Evolutionary conservation across 192 early-diverging fungal genomes (phyloP).

Genomic region (Backusella macrospora): DNA sequence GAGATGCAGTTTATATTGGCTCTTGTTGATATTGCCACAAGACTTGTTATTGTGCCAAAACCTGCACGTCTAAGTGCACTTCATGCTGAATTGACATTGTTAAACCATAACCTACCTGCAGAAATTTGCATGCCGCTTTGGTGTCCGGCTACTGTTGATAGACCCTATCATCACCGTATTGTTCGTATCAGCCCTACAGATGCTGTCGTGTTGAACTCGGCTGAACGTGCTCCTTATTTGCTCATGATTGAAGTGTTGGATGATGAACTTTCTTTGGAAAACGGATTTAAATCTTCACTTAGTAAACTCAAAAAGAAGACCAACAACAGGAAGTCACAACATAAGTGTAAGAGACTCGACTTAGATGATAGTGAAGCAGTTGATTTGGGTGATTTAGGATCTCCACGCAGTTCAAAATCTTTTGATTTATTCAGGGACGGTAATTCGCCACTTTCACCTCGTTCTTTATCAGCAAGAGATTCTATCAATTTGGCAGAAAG

Average conservation of each 20-base stretch:
- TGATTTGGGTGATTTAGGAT: neutral
- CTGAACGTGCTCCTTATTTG: constrained; percentile 91
- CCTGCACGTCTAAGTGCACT: constrained; percentile 81
- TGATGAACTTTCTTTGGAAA: constrained; percentile 54
- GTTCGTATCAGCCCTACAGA: constrained; percentile 87
- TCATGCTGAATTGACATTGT: constrained; percentile 85
- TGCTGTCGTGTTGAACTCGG: constrained; percentile 94
- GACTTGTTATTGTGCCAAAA: constrained; percentile 84
- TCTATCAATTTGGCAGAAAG: neutral
- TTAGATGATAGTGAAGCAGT: neutral
- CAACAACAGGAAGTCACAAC: neutral
- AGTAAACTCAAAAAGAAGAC: constrained; percentile 17
- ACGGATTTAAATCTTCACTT: constrained; percentile 26
- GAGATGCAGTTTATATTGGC: constrained; percentile 91
- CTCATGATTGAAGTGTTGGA: constrained; percentile 88
- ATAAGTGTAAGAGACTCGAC: neutral
- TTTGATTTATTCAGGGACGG: constrained; percentile 28
- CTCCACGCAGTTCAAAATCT: neutral
- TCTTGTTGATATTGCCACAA: constrained; percentile 85
- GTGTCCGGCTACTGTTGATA: constrained; percentile 72
- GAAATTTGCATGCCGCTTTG: constrained; percentile 93
- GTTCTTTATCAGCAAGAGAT: neutral
- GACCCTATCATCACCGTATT: constrained; percentile 79
- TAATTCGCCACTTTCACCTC: neutral
- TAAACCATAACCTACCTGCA: constrained; percentile 93